Evolutionary conservation across 2,329 filamentous ascomycete species (phyloP).

Genomic region (Venturia asperata): DNA sequence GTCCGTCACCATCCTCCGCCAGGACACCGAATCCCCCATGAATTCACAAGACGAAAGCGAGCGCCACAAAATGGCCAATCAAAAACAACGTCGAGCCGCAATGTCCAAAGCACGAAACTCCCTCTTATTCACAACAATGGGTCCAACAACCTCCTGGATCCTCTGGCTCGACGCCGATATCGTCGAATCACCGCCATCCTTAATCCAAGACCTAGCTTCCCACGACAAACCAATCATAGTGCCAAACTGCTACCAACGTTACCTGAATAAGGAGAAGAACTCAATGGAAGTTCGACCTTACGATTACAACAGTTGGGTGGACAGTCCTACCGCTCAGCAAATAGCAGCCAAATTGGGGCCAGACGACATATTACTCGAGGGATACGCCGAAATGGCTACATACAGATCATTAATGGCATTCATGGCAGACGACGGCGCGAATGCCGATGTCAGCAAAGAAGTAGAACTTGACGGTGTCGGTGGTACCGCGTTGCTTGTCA

Average conservation of each 20-base stretch:
- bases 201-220: constrained; percentile 85
- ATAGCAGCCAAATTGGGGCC: constrained; percentile 74
- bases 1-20: constrained; percentile 85
- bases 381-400: constrained; percentile 87
- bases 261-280: constrained; percentile 59
- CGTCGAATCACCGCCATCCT: constrained; percentile 71
- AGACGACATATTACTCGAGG: constrained; percentile 89
- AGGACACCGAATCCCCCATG: constrained; percentile 84
- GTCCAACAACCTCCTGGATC: constrained; percentile 88
- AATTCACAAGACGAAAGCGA: constrained; percentile 77
- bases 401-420: constrained; percentile 89
- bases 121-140: constrained; percentile 88
- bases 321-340: constrained; percentile 70
- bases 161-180: constrained; percentile 94
- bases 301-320: constrained; percentile 97
- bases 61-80: constrained; percentile 84
- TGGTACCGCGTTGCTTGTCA: constrained; percentile 85
- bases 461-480: constrained; percentile 87
- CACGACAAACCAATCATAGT: constrained; percentile 89
- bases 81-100: constrained; percentile 75
- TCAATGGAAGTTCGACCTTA: constrained; percentile 73
- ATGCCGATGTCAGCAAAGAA: constrained; percentile 49
- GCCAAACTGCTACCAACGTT: constrained; percentile 92
- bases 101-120: constrained; percentile 95
- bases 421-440: constrained; percentile 52